phyloP scores from a whole-genome alignment of 768 basidiomycete species.

The Amanita polypyramis region DNA sequence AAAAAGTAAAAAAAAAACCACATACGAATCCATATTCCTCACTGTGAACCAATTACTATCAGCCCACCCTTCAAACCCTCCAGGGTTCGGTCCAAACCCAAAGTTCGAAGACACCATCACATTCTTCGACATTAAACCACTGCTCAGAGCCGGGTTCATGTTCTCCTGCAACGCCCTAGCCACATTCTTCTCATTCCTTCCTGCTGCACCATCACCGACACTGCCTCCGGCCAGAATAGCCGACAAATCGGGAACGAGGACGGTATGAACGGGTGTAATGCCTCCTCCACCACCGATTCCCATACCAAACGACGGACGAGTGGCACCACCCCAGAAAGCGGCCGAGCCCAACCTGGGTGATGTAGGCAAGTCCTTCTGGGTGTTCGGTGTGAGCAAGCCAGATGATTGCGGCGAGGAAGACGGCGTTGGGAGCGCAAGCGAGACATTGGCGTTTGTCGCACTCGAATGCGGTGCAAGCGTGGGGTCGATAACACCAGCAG shows the following conservation, averaged over 20 bases:
- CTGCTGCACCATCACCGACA: not conserved
- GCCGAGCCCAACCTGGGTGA: slow-evolving; percentile 43
- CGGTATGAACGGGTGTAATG: slow-evolving; percentile 76
- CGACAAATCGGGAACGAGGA: slow-evolving; percentile 59
- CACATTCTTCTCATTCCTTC: slow-evolving; percentile 12
- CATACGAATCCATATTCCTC: slow-evolving; percentile 75
- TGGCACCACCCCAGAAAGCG: slow-evolving; percentile 73
- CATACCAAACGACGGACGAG: slow-evolving; percentile 14
- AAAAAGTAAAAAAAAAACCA: slow-evolving; percentile 13
- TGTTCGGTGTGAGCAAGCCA: slow-evolving; percentile 49
- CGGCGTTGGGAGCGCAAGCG: slow-evolving; percentile 7
- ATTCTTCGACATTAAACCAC: slow-evolving; percentile 9
- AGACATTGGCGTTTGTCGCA: slow-evolving; percentile 3
- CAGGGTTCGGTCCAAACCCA: slow-evolving; percentile 13
- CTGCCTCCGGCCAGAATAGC: slow-evolving; percentile 7
- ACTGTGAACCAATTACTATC: slow-evolving; percentile 80
- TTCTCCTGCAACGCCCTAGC: slow-evolving; percentile 51
- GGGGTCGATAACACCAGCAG: slow-evolving; percentile 6
- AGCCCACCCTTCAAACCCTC: slow-evolving; percentile 66
- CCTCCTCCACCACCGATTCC: slow-evolving; percentile 52
- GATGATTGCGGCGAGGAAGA: slow-evolving; percentile 14
- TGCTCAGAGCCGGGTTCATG: slow-evolving; percentile 66
- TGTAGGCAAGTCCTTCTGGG: slow-evolving; percentile 65
- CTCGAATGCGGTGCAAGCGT: slow-evolving; percentile 4
- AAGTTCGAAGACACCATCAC: slow-evolving; percentile 6